Conservation (phyloP, 202 grass and related monocot genomes). For the Schoenoplectus triqueter region DNA sequence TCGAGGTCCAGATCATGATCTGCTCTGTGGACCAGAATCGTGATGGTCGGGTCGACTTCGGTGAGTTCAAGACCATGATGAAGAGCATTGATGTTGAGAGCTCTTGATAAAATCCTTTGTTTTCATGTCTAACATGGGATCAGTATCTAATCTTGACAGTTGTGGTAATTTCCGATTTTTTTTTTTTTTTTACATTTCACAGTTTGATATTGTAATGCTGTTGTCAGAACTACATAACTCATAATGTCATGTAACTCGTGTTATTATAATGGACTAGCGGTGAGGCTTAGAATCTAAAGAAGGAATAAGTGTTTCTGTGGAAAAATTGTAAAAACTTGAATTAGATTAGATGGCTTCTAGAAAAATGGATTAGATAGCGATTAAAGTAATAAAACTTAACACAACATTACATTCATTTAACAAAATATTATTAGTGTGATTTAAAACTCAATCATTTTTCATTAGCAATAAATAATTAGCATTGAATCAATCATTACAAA, state of each 20-base stretch:
- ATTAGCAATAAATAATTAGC: not conserved
- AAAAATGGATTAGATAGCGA: not conserved
- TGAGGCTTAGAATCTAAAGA: not conserved
- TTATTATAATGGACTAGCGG: not conserved
- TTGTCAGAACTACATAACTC: not conserved
- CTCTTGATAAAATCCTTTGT: conserved; percentile 29
- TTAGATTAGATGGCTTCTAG: not conserved
- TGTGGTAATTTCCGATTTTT: too few species aligned
- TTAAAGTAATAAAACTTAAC: too few species aligned
- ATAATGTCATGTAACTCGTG: too few species aligned
- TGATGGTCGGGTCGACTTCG: conserved; percentile 46
- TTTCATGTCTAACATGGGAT: not conserved
- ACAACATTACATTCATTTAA: too few species aligned
- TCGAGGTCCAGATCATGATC: conserved; percentile 48
- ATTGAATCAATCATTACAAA: not conserved
- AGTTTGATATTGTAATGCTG: not conserved
- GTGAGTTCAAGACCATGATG: conserved; percentile 53
- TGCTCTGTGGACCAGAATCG: conserved; percentile 42
- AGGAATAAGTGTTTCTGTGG: conserved; percentile 13
- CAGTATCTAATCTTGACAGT: conserved; percentile 10
- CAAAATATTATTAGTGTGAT: not conserved
- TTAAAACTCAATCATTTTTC: not conserved
- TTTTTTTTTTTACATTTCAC: not conserved
- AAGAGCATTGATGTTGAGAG: conserved; percentile 42
- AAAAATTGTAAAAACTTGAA: not conserved